phyloP scores from a whole-genome alignment of 768 basidiomycete genomes.

The Macrocybe gigantea region DNA sequence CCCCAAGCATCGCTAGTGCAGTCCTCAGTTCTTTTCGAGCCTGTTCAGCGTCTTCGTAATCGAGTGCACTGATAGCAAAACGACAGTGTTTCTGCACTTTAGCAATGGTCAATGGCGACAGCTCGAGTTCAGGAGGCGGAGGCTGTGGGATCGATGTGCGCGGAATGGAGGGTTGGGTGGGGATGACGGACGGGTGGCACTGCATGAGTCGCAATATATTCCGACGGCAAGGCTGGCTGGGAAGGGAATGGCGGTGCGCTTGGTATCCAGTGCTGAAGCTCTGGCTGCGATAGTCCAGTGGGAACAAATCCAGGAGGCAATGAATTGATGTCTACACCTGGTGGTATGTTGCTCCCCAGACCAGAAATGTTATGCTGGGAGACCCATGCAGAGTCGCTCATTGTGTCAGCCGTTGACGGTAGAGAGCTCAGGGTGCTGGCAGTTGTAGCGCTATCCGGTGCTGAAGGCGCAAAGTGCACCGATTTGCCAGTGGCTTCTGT shows the following conservation, averaged over 20 bases:
- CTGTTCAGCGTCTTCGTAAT: slow-evolving; percentile 89
- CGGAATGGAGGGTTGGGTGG: slow-evolving; percentile 11
- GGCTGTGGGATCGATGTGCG: slow-evolving; percentile 17
- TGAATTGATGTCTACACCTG: slow-evolving; percentile 3
- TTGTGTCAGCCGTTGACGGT: slow-evolving; percentile 14
- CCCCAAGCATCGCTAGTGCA: slow-evolving; percentile 67
- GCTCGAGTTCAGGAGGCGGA: slow-evolving; percentile 29
- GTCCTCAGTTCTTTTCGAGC: slow-evolving; percentile 77
- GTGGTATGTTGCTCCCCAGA: not conserved
- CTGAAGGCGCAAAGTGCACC: slow-evolving; percentile 47
- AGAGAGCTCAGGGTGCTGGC: slow-evolving; percentile 11
- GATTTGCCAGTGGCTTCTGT: slow-evolving; percentile 32
- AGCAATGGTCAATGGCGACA: slow-evolving; percentile 62
- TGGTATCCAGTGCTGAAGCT: not conserved
- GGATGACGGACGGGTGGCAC: no score
- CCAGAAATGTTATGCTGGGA: not conserved
- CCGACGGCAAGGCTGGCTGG: no score
- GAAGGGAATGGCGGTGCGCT: no score
- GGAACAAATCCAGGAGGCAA: slow-evolving; percentile 15
- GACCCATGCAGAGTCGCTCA: slow-evolving; percentile 2
- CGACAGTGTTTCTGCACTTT: slow-evolving; percentile 87
- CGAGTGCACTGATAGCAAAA: slow-evolving; percentile 91
- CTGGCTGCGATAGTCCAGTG: not conserved
- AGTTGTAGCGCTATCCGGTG: slow-evolving; percentile 24
- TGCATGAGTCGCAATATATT: no score